Evolutionary conservation across 2,329 filamentous ascomycete genomes (phyloP).

Genomic region (Chaetomiaceae sp.): DNA sequence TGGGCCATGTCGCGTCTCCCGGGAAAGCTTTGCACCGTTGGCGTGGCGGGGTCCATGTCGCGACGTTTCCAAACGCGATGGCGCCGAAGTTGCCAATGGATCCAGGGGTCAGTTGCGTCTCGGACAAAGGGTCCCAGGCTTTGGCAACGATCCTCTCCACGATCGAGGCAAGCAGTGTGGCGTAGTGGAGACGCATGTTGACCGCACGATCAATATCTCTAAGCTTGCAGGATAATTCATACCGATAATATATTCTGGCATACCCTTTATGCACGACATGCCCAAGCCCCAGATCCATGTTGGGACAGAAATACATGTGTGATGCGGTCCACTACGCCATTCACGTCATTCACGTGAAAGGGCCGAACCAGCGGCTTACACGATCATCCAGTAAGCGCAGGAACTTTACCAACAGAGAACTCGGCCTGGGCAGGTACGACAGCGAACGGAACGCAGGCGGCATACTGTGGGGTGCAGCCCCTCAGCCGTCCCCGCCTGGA

Average conservation of each 20-base stretch:
- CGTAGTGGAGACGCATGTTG: no score
- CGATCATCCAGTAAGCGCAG: conserved; percentile 1
- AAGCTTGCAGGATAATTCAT: no score
- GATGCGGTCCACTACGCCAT: no score
- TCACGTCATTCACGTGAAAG: no score
- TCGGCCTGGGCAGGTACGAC: not conserved
- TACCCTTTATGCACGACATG: no score
- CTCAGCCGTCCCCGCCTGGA: not conserved
- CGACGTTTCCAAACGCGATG: not conserved
- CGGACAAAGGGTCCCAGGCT: not conserved
- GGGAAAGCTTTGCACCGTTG: conserved; percentile 6
- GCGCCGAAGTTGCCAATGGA: not conserved
- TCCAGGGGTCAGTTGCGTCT: not conserved
- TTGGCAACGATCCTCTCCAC: not conserved
- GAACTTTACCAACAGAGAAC: not conserved
- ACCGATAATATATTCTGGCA: no score
- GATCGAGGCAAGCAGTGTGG: not conserved
- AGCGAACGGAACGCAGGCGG: not conserved
- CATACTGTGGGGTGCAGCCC: not conserved
- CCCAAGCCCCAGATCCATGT: no score
- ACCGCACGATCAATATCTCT: no score
- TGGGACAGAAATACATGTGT: no score
- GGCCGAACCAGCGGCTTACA: not conserved
- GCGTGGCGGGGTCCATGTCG: not conserved
- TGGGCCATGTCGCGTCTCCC: conserved; percentile 9